Percentiles rank a stretch among this genome's conserved stretches.
phyloP scores from a whole-genome alignment of 768 basidiomycete species.

The Lactarius sp. region DNA sequence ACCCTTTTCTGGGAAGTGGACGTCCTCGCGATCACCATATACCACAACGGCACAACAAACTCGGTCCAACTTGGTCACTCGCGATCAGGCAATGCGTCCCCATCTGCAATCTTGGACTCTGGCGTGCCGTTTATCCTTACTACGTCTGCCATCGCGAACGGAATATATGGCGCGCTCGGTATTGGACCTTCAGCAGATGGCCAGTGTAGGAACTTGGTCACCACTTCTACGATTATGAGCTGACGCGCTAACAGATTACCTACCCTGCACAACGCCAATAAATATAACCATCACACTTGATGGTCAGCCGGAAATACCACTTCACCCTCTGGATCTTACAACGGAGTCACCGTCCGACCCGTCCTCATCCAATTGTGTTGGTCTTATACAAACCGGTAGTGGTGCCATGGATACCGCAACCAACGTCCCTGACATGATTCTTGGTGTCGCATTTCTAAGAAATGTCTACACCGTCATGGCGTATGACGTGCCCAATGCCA shows the following conservation, averaged over 20 bases:
- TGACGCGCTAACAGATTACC: constrained; percentile 49
- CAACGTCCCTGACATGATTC: constrained; percentile 56
- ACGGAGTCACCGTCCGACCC: constrained; percentile 41
- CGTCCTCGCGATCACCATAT: constrained; percentile 57
- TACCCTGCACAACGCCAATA: constrained; percentile 64
- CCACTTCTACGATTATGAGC: neutral
- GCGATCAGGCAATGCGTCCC: constrained; percentile 39
- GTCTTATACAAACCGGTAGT: constrained; percentile 60
- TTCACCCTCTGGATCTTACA: constrained; percentile 76
- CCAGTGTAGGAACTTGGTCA: constrained; percentile 45
- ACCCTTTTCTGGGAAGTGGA: constrained; percentile 59
- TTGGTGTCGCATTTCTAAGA: constrained; percentile 74
- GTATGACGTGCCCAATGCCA: constrained; percentile 44
- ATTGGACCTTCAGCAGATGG: constrained; percentile 55
- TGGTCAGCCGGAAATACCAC: constrained; percentile 47
- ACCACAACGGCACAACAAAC: constrained; percentile 41
- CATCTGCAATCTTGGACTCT: constrained; percentile 67
- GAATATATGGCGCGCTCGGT: constrained; percentile 71
- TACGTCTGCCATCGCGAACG: constrained; percentile 57
- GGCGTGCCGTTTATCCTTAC: constrained; percentile 67
- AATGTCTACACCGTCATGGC: constrained; percentile 77
- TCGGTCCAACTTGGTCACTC: constrained; percentile 41
- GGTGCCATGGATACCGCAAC: constrained; percentile 35
- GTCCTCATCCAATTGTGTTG: constrained; percentile 47
- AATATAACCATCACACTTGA: constrained; percentile 69